phyloP scores from a whole-genome alignment of 768 basidiomycete species.

The Galerina marginata region DNA sequence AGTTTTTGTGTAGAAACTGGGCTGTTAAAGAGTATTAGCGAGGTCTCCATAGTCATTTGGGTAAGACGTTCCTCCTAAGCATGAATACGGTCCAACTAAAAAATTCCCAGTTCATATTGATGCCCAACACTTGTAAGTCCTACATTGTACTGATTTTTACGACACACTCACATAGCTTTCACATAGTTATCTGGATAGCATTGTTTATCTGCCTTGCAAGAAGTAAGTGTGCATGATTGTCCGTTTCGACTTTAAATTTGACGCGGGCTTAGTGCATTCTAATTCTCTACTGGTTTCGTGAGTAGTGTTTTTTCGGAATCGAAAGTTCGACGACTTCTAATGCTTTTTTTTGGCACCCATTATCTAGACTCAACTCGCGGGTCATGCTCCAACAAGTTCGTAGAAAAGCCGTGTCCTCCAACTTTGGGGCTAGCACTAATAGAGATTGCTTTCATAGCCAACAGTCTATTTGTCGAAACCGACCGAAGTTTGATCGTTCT shows the following conservation, averaged over 20 bases:
- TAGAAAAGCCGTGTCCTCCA: too few relatives aligned
- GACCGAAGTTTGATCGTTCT: too few relatives aligned
- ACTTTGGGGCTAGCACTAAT: too few relatives aligned
- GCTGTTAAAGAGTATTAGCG: constrained; percentile 5
- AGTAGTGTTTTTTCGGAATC: not conserved
- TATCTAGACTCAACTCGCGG: not conserved
- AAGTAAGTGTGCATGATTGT: not conserved
- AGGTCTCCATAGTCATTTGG: not conserved
- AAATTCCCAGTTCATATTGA: not conserved
- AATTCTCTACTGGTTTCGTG: not conserved
- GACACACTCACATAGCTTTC: not conserved
- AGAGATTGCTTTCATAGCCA: too few relatives aligned
- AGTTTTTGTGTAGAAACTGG: not conserved
- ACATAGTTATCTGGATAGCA: constrained; percentile 3
- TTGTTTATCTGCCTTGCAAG: constrained; percentile 5
- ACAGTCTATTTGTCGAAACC: too few relatives aligned
- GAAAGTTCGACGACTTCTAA: not conserved
- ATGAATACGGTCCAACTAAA: too few relatives aligned
- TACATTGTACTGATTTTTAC: not conserved
- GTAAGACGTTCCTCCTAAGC: not conserved
- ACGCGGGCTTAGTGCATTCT: not conserved
- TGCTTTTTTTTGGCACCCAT: too few relatives aligned
- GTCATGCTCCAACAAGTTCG: not conserved
- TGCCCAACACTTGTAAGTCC: constrained; percentile 5
- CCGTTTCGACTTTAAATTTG: not conserved